Evolutionary conservation across 2,329 filamentous ascomycete species (phyloP), one percentile per base, ranked within the genome.

Genomic region (Penicillium sp.): DNA sequence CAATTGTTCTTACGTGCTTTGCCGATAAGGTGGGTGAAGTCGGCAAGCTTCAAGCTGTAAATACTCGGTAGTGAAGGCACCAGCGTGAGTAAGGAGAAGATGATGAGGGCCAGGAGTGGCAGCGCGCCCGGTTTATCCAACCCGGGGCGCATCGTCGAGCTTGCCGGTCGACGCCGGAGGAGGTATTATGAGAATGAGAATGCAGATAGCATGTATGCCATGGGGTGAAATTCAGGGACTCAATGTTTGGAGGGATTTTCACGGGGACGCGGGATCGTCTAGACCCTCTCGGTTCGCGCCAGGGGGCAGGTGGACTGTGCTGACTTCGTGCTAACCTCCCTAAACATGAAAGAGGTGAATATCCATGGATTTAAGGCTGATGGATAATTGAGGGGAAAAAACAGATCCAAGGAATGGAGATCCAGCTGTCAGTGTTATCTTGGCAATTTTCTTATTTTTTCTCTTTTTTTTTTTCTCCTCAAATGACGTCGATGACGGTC

Each of bases 151-250:
- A 74, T 74, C 49, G 61, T 73, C 64, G 69, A 46, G 49, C 69
- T 96, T 66, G 95, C 91, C 76, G 92, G 91, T 93, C 56, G 53
- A 55, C 52, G 43, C 55, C 46, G 54, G 39, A 44, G 46, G 22
- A 45, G 4, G 26, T 21, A 33, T 37, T 50, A 50, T 50, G 14
- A 29, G 22, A 14, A n/a, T 14, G 9, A 33, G 9, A 50, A 41
- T n/a, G 16, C 16, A 48, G 48, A 16, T 29, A 49, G 47, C 31
- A 31, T 41, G 35, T 49, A 53, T 44, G 54, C 49, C 54, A 53
- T 56, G 33, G 29, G 47, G 39, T 45, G 43, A 33, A 41, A 47
- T 35, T 21, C 21, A 27, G n/a, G 52, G 24, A 53, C 21, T 46
- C 31, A 13, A 43, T 26, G 33, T 31, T 52, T 27, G n/a, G n/a